Conservation (phyloP, 805 yeast genomes). For the Yarrowia sp. region DNA sequence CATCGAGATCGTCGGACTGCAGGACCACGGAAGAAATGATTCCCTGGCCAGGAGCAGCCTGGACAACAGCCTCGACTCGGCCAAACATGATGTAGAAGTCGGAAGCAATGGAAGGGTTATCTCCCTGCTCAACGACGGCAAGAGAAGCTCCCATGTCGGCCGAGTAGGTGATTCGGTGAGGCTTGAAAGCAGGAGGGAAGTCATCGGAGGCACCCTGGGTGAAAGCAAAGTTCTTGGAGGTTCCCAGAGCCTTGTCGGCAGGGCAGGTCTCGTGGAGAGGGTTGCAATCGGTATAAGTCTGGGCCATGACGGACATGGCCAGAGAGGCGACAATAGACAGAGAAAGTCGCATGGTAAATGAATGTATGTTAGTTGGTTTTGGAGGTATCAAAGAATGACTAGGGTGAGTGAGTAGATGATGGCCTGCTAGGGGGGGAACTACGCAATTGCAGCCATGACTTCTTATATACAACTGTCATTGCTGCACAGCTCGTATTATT, state of each 20-base stretch:
- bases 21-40: constrained; percentile 80
- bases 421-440: neutral
- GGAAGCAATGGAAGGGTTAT: constrained; percentile 80
- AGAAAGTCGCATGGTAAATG: constrained; percentile 18
- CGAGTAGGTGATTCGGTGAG: constrained; percentile 52
- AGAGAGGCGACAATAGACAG: constrained; percentile 17
- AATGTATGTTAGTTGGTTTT: neutral
- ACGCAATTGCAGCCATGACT: no score
- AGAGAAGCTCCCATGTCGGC: constrained; percentile 65
- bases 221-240: constrained; percentile 62
- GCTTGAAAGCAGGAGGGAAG: constrained; percentile 52
- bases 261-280: constrained; percentile 56
- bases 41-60: constrained; percentile 83
- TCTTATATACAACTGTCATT: no score
- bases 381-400: constrained; percentile 12
- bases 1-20: constrained; percentile 86
- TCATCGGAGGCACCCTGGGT: constrained; percentile 50
- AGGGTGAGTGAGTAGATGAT: constrained; percentile 9
- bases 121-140: constrained; percentile 66
- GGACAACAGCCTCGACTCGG: constrained; percentile 70
- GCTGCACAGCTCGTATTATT: no score
- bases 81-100: constrained; percentile 91
- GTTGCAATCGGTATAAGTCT: constrained; percentile 53
- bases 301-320: constrained; percentile 42
- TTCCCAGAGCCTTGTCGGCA: constrained; percentile 69